Percentiles rank a stretch among this genome's conserved stretches.
phyloP scores from a whole-genome alignment of 306 rosid species.

The Vigna reflexopilosa region DNA sequence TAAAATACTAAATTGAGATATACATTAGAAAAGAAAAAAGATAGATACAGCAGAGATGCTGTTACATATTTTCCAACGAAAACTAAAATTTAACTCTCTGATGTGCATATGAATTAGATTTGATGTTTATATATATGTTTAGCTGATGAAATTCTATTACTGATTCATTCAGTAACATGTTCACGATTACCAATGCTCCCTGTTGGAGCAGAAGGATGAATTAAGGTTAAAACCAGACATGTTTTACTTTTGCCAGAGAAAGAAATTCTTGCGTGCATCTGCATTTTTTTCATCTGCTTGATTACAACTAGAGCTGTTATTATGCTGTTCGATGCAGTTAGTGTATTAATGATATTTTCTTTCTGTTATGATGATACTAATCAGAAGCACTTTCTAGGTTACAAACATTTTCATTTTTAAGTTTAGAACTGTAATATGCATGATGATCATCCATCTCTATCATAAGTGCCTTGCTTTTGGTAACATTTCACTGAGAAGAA shows the following conservation, averaged over 20 bases:
- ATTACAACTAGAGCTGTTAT: slow-evolving; percentile 55
- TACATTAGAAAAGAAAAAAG: no score
- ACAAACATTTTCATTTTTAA: background rate
- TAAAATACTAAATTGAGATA: no score
- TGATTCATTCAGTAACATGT: background rate
- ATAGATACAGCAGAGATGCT: no score
- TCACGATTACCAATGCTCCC: no score
- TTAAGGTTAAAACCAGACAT: background rate
- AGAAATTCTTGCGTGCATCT: background rate
- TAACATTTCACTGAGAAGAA: slow-evolving; percentile 68
- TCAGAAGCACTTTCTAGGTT: no score
- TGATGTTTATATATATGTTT: no score
- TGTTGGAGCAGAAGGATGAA: background rate
- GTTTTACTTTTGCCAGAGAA: no score
- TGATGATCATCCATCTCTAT: slow-evolving; percentile 42
- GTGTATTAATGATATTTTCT: slow-evolving; percentile 42
- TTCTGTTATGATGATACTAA: background rate
- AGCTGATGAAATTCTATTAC: background rate
- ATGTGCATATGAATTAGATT: background rate
- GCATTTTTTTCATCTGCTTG: no score
- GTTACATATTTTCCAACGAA: no score
- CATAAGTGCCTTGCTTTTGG: slow-evolving; percentile 63
- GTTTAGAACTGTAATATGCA: slow-evolving; percentile 29
- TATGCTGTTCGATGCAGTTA: slow-evolving; percentile 51
- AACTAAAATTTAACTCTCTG: no score